phyloP scores from a whole-genome alignment of 805 yeast species.

The Candida pseudoglaebosa region DNA sequence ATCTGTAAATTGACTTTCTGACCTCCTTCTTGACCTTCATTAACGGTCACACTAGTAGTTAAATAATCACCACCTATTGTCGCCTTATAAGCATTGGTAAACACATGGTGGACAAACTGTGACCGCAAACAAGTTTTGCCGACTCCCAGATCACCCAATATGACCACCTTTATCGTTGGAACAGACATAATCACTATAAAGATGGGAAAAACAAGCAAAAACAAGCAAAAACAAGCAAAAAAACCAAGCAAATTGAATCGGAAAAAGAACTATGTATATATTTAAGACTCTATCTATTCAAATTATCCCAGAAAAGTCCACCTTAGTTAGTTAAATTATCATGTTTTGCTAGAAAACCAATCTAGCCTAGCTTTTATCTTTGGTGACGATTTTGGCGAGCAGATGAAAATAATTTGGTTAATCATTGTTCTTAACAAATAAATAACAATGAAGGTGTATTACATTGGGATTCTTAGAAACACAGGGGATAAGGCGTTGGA shows the following conservation, averaged over 20 bases:
- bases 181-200: not conserved
- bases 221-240: no score
- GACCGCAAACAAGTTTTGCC: conserved; percentile 57
- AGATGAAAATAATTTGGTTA: no score
- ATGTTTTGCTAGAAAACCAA: no score
- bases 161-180: conserved; percentile 44
- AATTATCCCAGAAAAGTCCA: no score
- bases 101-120: conserved; percentile 52
- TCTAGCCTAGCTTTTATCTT: no score
- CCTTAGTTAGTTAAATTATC: no score
- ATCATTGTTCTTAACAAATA: not conserved
- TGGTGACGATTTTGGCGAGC: no score
- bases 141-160: conserved; percentile 56
- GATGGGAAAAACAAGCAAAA: no score
- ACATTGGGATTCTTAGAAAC: conserved; percentile 80
- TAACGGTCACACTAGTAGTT: conserved; percentile 33
- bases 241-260: no score
- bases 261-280: no score
- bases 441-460: conserved; percentile 74
- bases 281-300: no score
- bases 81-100: conserved; percentile 53
- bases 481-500: conserved; percentile 62
- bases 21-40: conserved; percentile 4
- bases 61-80: conserved; percentile 59
- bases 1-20: conserved; percentile 46